A percentile compares a stretch with the other conserved stretches of the same genome.
These are phyloP conservation scores for Diaporthe caulivora DNA, from an alignment of 2,329 filamentous ascomycete genomes.

Conservation along the genomic window DNA sequence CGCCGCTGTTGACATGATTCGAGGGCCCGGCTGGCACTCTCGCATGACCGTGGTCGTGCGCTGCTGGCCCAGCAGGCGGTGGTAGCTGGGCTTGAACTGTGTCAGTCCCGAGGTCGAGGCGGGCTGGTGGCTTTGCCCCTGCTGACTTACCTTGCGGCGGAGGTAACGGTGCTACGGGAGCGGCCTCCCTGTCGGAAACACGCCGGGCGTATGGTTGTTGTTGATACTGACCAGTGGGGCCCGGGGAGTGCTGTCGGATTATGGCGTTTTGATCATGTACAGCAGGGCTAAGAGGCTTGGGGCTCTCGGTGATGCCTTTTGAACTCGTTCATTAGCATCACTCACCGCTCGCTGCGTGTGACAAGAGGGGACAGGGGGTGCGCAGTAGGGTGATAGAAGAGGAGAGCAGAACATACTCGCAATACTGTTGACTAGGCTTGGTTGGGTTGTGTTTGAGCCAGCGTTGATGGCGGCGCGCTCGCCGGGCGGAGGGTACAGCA, in stretches of 20 bases:
- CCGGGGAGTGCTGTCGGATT: constrained; percentile 74
- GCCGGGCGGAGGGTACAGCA: constrained; percentile 73
- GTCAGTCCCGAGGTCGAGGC: constrained; percentile 36
- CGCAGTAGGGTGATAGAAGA: neutral
- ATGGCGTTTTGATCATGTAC: constrained; percentile 60
- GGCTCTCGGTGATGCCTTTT: constrained; percentile 86
- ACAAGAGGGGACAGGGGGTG: neutral
- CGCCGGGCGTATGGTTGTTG: constrained; percentile 73
- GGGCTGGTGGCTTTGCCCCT: constrained; percentile 58
- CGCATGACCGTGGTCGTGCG: constrained; percentile 43
- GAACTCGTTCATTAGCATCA: constrained; percentile 73
- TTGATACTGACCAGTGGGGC: constrained; percentile 73
- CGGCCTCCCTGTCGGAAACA: constrained; percentile 66
- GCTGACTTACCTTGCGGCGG: constrained; percentile 54
- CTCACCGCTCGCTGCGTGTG: constrained; percentile 55
- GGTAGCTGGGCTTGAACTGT: constrained; percentile 26
- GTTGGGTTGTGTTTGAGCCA: constrained; percentile 64
- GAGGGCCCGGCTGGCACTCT: constrained; percentile 60
- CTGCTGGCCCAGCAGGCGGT: constrained; percentile 5
- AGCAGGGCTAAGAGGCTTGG: constrained; percentile 82
- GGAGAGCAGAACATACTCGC: constrained; percentile 51
- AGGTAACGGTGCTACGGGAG: constrained; percentile 58
- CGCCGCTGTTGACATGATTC: constrained; percentile 58
- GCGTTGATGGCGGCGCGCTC: constrained; percentile 64
- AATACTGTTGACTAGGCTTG: constrained; percentile 59